Evolutionary conservation across 106 monocot genomes (phyloP).

Genomic region (Agapanthus africanus): DNA sequence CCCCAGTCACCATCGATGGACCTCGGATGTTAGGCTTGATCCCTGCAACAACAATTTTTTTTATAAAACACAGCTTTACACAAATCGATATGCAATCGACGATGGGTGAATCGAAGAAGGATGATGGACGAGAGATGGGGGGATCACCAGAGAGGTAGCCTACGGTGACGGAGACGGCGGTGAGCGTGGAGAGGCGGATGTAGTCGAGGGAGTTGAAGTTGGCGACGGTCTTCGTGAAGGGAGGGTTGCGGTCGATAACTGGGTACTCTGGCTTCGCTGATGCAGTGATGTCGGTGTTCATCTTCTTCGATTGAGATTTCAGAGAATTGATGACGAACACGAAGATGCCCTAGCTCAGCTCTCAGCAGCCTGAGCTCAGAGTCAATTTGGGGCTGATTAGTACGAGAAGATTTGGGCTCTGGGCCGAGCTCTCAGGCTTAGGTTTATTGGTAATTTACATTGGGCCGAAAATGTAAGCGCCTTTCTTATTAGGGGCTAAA

Average conservation of each 20-base stretch:
- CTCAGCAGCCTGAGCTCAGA: no score
- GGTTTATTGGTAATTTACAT: no score
- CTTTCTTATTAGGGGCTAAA: no score
- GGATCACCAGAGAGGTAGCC: constrained; percentile 83
- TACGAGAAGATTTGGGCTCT: no score
- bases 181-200: constrained; percentile 86
- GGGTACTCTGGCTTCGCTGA: constrained; percentile 91
- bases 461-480: no score
- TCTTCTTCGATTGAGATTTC: no score
- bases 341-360: no score
- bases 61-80: no score
- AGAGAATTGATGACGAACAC: no score
- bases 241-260: constrained; percentile 89
- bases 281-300: constrained; percentile 97
- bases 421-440: no score
- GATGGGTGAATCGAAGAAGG: neutral
- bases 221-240: constrained; percentile 82
- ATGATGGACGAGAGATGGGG: neutral
- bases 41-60: no score
- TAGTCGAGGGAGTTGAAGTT: constrained; percentile 93
- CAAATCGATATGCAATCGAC: neutral
- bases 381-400: no score
- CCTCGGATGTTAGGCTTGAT: constrained; percentile 94
- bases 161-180: constrained; percentile 93
- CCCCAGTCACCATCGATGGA: constrained; percentile 93